A percentile compares a stretch with the other conserved stretches of the same genome.
These are phyloP conservation scores for Penicillium freii DNA, from an alignment of 2,329 filamentous ascomycete genomes.

Conservation along the genomic window DNA sequence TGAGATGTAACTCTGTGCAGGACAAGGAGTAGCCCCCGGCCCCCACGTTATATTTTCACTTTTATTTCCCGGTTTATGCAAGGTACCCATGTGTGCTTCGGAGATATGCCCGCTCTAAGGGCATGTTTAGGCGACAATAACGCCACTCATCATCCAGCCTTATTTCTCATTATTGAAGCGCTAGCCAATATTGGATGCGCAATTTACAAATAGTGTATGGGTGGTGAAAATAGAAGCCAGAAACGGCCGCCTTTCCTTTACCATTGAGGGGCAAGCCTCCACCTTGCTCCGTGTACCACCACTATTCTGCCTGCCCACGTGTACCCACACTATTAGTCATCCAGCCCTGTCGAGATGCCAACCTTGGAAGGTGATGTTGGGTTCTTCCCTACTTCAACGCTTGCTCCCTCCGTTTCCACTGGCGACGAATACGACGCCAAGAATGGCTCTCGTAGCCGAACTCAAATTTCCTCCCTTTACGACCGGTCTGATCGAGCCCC, in stretches of 20 bases:
- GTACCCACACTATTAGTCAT: background rate
- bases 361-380: no score
- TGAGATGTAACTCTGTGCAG: background rate
- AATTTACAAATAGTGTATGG: background rate
- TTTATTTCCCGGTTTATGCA: conserved; percentile 1
- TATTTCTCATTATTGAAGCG: background rate
- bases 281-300: background rate
- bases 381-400: background rate
- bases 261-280: background rate
- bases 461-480: no score
- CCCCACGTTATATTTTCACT: background rate
- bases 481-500: background rate
- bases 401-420: background rate
- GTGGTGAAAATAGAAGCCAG: background rate
- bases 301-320: background rate
- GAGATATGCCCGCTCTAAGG: background rate
- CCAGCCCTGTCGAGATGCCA: background rate
- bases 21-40: background rate
- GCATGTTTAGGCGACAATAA: background rate
- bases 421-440: no score
- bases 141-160: background rate
- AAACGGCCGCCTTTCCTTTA: background rate
- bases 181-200: background rate
- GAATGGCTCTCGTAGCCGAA: no score
- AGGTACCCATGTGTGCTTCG: background rate